These are phyloP conservation scores for Xylaria sp. DNA, from an alignment of 2,329 filamentous ascomycete species.

Conservation along the genomic window DNA sequence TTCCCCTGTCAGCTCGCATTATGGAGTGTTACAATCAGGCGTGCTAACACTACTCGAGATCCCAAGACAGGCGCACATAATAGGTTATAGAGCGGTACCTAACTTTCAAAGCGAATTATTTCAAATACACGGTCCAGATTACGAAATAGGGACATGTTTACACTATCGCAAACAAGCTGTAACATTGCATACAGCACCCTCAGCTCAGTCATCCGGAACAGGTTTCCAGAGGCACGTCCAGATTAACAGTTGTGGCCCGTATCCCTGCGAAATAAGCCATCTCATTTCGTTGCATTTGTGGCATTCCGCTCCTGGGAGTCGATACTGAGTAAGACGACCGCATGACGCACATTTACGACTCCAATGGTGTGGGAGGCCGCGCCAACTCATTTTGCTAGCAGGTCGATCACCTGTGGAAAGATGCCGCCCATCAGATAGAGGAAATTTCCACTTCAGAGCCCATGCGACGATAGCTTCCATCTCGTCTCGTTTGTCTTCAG, in stretches of 20 bases:
- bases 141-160: background rate
- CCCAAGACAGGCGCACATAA: no score
- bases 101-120: no score
- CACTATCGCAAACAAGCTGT: background rate
- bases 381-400: conserved; percentile 42
- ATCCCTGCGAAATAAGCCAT: conserved; percentile 25
- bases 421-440: conserved; percentile 33
- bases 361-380: conserved; percentile 35
- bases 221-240: conserved; percentile 40
- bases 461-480: conserved; percentile 42
- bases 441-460: conserved; percentile 43
- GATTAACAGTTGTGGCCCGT: conserved; percentile 38
- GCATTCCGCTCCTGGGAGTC: conserved; percentile 3
- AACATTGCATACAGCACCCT: background rate
- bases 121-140: background rate
- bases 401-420: conserved; percentile 36
- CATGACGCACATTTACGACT: conserved; percentile 16
- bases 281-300: conserved; percentile 18
- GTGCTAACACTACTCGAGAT: no score
- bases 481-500: conserved; percentile 34
- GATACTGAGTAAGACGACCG: background rate
- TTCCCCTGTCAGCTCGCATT: no score
- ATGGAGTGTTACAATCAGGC: no score
- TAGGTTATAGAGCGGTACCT: no score
- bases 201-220: background rate